Conservation (phyloP, 2,329 filamentous ascomycete genomes). For the Colletotrichum chrysophilum region DNA sequence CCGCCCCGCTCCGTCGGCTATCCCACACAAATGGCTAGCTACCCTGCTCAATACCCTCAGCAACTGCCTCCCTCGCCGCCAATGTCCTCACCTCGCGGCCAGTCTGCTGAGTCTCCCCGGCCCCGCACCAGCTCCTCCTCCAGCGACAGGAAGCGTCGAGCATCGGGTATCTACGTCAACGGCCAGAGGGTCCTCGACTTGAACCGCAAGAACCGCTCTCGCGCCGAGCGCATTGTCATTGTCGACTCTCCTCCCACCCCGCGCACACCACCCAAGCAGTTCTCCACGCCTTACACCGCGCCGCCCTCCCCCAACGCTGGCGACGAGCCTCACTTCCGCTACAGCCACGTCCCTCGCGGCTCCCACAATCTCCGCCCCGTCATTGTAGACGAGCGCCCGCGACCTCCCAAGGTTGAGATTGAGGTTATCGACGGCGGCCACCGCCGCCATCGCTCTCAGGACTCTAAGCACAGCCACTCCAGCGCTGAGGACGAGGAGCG, state of each 20-base stretch:
- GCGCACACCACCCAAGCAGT: conserved; percentile 50
- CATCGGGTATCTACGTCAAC: conserved; percentile 42
- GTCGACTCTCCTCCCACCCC: conserved; percentile 50
- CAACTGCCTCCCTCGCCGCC: conserved; percentile 46
- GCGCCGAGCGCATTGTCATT: conserved; percentile 49
- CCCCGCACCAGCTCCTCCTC: conserved; percentile 36
- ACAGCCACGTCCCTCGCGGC: conserved; percentile 22
- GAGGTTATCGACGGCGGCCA: conserved; percentile 38
- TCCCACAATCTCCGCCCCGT: conserved; percentile 34
- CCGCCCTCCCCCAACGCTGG: conserved; percentile 35
- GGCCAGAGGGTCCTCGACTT: conserved; percentile 39
- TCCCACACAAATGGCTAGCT: background rate
- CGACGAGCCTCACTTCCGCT: conserved; percentile 24
- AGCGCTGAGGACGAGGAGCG: conserved; percentile 31
- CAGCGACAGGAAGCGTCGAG: conserved; percentile 32
- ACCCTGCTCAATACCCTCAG: conserved; percentile 29
- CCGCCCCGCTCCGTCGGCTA: conserved; percentile 41
- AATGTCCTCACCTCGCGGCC: conserved; percentile 33
- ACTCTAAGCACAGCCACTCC: conserved; percentile 37
- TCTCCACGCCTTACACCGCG: conserved; percentile 42
- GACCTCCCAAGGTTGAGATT: conserved; percentile 35
- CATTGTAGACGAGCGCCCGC: conserved; percentile 42
- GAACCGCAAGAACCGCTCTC: conserved; percentile 35
- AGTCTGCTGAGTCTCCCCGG: conserved; percentile 40
- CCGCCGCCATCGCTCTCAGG: conserved; percentile 38